These are phyloP conservation scores for Chlorociboria aeruginascens DNA, from an alignment of 495 filamentous ascomycete species.

Conservation along the genomic window DNA sequence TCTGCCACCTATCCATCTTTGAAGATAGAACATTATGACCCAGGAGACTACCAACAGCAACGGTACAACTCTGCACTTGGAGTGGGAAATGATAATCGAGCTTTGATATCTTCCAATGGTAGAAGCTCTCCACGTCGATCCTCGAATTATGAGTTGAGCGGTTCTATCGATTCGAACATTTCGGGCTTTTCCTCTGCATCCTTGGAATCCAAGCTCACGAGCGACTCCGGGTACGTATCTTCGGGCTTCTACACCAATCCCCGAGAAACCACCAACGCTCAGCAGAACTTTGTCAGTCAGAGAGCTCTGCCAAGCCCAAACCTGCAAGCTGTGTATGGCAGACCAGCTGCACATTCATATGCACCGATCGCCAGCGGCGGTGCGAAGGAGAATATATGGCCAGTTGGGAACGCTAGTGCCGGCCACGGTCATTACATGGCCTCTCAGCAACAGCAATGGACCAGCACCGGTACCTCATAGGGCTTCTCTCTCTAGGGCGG, in stretches of 20 bases:
- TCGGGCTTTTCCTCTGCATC: constrained; percentile 10
- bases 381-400: constrained; percentile 12
- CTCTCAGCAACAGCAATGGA: constrained; percentile 12
- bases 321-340: constrained; percentile 7
- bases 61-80: constrained; percentile 12
- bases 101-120: constrained; percentile 6
- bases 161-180: constrained; percentile 11
- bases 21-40: constrained; percentile 12
- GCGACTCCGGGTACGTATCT: constrained; percentile 16
- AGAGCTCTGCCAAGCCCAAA: constrained; percentile 13
- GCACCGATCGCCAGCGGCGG: not conserved
- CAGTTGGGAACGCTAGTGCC: constrained; percentile 12
- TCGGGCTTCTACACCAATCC: constrained; percentile 6
- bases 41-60: constrained; percentile 8
- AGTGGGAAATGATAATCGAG: constrained; percentile 7
- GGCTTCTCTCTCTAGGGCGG: not conserved
- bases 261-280: constrained; percentile 7
- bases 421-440: constrained; percentile 17
- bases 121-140: constrained; percentile 9
- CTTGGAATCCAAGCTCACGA: constrained; percentile 12
- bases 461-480: constrained; percentile 12
- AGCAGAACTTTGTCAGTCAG: constrained; percentile 6
- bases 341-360: constrained; percentile 4
- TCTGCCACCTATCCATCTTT: constrained; percentile 9
- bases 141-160: constrained; percentile 9